These are phyloP conservation scores for Anastatica hierochuntica DNA, from an alignment of 345 rosid genomes.

Conservation along the genomic window DNA sequence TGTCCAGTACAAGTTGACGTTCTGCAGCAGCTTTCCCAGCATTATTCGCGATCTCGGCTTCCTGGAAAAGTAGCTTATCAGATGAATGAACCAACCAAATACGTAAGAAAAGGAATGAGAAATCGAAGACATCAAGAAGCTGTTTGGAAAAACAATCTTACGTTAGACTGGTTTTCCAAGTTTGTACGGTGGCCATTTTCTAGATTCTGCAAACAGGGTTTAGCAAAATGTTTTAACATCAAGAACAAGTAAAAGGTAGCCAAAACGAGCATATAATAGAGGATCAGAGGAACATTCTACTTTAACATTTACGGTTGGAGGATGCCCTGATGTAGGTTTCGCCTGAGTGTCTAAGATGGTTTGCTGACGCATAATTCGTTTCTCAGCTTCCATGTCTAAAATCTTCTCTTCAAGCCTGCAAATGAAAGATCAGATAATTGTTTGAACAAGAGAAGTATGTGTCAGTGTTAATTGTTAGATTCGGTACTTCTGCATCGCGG, in stretches of 20 bases:
- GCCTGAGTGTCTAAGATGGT: conserved; percentile 42
- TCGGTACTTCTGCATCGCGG: conserved; percentile 70
- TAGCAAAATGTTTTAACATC: conserved; percentile 2
- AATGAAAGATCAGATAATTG: conserved; percentile 15
- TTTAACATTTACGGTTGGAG: conserved; percentile 37
- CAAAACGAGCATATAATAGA: neutral
- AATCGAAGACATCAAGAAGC: conserved; percentile 8
- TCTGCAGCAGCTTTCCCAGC: conserved; percentile 60
- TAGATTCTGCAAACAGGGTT: conserved; percentile 41
- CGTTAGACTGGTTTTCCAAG: conserved; percentile 45
- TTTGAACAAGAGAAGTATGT: neutral
- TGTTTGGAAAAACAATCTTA: conserved; percentile 27
- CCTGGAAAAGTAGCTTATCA: conserved; percentile 38
- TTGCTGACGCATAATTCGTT: conserved; percentile 76
- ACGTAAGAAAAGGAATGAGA: neutral
- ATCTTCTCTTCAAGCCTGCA: conserved; percentile 86
- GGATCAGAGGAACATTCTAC: conserved; percentile 28
- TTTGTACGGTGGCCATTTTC: conserved; percentile 76
- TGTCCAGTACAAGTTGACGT: conserved; percentile 64
- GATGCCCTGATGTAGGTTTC: conserved; percentile 43
- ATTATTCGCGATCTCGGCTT: conserved; percentile 57
- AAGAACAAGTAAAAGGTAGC: conserved; percentile 10
- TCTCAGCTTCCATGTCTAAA: conserved; percentile 76
- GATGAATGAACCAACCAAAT: neutral
- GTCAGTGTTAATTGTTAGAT: conserved; percentile 11